These are phyloP conservation scores for Cucurbita maxima DNA, from an alignment of 306 rosid species.

Conservation along the genomic window DNA sequence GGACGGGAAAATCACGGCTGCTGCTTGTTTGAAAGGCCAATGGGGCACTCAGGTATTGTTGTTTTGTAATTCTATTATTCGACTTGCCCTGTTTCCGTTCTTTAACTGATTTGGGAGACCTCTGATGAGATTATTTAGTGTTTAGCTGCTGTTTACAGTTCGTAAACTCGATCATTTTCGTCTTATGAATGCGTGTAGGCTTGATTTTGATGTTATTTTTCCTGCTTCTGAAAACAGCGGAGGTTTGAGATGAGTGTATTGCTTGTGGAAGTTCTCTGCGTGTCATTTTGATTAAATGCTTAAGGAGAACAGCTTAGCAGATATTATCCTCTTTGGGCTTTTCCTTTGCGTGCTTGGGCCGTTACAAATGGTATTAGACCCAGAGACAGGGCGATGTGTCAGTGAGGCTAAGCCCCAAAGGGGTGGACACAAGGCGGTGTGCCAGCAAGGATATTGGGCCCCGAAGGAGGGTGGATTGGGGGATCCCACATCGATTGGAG, in stretches of 20 bases:
- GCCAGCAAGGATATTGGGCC: too few relatives aligned
- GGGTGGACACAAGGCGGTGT: too few relatives aligned
- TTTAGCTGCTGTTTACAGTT: background rate
- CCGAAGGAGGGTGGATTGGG: too few relatives aligned
- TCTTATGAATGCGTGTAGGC: background rate
- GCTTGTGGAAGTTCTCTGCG: background rate
- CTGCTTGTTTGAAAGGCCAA: constrained; percentile 71
- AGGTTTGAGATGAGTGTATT: background rate
- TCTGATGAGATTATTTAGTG: background rate
- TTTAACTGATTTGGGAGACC: background rate
- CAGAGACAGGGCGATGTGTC: too few relatives aligned
- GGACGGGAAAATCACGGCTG: constrained; percentile 44
- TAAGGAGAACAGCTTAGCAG: background rate
- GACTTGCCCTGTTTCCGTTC: background rate
- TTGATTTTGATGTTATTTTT: background rate
- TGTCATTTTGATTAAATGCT: background rate
- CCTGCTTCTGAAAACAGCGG: background rate
- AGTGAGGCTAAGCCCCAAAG: too few relatives aligned
- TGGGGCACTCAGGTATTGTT: constrained; percentile 89
- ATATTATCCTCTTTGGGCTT: too few relatives aligned
- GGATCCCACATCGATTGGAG: too few relatives aligned
- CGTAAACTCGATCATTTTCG: background rate
- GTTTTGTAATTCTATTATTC: background rate
- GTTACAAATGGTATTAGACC: too few relatives aligned
- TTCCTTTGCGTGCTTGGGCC: too few relatives aligned